phyloP scores from a whole-genome alignment of 2,329 filamentous ascomycete genomes.

The Xylariaceae sp. region DNA sequence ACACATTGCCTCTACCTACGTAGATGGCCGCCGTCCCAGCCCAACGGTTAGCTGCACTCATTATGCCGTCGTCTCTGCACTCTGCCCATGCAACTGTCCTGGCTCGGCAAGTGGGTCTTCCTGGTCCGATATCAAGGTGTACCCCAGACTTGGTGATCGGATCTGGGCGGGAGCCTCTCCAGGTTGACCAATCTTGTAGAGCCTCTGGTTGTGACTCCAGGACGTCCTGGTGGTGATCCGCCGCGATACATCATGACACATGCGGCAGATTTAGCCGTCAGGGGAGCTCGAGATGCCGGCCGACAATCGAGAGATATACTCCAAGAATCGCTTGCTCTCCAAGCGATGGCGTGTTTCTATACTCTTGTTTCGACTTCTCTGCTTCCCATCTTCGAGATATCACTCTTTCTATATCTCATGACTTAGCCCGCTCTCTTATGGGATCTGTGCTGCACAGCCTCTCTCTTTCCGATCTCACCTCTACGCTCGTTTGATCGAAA shows the following conservation, averaged over 20 bases:
- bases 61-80: no score
- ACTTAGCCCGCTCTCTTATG: constrained; percentile 1
- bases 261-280: constrained; percentile 15
- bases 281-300: constrained; percentile 4
- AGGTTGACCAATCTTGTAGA: not conserved
- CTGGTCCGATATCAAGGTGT: not conserved
- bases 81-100: no score
- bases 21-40: no score
- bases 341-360: constrained; percentile 7
- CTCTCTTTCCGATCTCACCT: not conserved
- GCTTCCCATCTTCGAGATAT: not conserved
- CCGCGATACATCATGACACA: constrained; percentile 12
- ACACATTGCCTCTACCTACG: no score
- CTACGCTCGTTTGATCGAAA: not conserved
- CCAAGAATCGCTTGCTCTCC: constrained; percentile 4
- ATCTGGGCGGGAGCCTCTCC: not conserved
- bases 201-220: not conserved
- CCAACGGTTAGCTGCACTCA: no score
- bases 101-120: no score
- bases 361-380: not conserved
- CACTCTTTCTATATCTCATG: not conserved
- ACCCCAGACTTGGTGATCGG: not conserved
- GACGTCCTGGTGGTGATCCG: constrained; percentile 11
- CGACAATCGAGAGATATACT: constrained; percentile 1
- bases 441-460: not conserved